Base-by-base conservation (phyloP, 345 rosid species). In the Sapria himalayana region DNA sequence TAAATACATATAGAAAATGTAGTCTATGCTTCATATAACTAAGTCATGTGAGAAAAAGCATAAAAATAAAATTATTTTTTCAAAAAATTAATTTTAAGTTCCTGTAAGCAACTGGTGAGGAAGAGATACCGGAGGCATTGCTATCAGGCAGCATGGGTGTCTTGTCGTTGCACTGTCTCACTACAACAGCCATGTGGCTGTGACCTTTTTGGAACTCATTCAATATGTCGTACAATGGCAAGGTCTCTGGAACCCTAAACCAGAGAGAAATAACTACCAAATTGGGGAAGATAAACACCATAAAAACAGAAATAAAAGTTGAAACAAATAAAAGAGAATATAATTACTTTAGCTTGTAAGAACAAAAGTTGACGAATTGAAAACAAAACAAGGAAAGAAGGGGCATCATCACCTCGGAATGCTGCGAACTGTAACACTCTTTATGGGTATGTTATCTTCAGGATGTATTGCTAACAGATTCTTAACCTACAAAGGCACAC, bases 381-480 rank as follows among this genome's bases (percentile, higher is more conserved):
- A 50, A 4, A 25, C 3, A 3, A 12, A 14, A 35, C 24, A 41
- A n/a, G 7, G 27, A 23, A 5, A 29, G 1, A 12, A 19, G n/a
- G n/a, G n/a, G n/a, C n/a, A n/a, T n/a, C n/a, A n/a, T n/a, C n/a
- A 82, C 98, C 93, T 89, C 4, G 95, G 95, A 51, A 89, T 79
- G 70, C 66, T 71, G 37, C 98, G 71, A 46, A 89, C 69, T 1
- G 98, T 82, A 43, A 89, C 84, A 58, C 24, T 73, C 65, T 89
- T 89, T 31, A 77, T 79, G 2, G 93, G 86, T 22, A 63, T 57
- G 52, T 72, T 71, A 21, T 82, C 93, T 57, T 76, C 92, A 17
- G 93, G 84, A 24, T 82, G 78, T 48, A 76, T 57, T 22, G 93
- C 74, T 54, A 89, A 63, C 44, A 89, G 56, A 68, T 89, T 89